phyloP scores from a whole-genome alignment of 2,329 filamentous ascomycete species.

The Calonectria henricotiae region DNA sequence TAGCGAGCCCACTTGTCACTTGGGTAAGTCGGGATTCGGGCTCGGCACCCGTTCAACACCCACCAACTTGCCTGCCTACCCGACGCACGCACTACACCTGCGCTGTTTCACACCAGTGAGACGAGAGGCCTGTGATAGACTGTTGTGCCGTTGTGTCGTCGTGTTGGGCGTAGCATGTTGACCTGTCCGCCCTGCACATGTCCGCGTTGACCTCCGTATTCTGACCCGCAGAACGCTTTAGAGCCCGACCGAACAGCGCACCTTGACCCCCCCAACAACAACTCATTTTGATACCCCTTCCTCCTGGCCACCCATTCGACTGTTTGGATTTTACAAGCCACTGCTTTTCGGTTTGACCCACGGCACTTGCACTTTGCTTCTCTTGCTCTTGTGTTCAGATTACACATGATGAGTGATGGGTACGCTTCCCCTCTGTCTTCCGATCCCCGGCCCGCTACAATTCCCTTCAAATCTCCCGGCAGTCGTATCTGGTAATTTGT shows the following conservation, averaged over 20 bases:
- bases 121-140: conserved; percentile 27
- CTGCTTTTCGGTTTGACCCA: conserved; percentile 38
- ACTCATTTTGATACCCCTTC: conserved; percentile 38
- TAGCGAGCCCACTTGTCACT: conserved; percentile 44
- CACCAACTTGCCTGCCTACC: conserved; percentile 14
- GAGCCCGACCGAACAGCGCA: conserved; percentile 52
- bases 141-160: conserved; percentile 17
- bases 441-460: conserved; percentile 44
- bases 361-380: conserved; percentile 33
- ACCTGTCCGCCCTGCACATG: conserved; percentile 42
- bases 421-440: conserved; percentile 55
- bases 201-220: conserved; percentile 41
- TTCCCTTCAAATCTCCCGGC: conserved; percentile 26
- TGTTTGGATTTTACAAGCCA: conserved; percentile 37
- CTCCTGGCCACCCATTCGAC: conserved; percentile 25
- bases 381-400: conserved; percentile 46
- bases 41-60: conserved; percentile 33
- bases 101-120: conserved; percentile 25
- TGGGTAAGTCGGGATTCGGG: conserved; percentile 50
- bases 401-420: conserved; percentile 60
- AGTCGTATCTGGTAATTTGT: conserved; percentile 28
- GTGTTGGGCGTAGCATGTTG: conserved; percentile 40
- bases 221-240: conserved; percentile 52
- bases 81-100: conserved; percentile 21
- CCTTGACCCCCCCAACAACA: conserved; percentile 34